These are phyloP conservation scores for Ogataea hybrid DNA, from an alignment of 1,139 yeast species.

Conservation along the genomic window DNA sequence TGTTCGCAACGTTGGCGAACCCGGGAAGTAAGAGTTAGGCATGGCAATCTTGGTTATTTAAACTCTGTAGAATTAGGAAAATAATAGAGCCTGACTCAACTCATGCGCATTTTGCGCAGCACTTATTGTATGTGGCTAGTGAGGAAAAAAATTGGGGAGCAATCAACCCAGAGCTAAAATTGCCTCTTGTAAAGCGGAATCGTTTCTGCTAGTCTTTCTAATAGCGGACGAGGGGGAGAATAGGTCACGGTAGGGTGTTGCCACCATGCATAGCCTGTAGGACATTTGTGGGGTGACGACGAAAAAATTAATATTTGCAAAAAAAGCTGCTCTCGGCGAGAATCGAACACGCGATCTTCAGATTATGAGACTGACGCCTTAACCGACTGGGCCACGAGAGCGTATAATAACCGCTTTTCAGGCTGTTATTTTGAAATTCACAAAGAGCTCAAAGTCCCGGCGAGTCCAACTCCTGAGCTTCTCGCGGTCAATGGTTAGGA, in stretches of 20 bases:
- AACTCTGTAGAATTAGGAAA: not conserved
- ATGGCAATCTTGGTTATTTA: constrained; percentile 3
- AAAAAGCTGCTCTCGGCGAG: constrained; percentile 25
- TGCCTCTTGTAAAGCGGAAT: not conserved
- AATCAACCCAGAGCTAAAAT: not conserved
- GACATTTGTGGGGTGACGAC: not conserved
- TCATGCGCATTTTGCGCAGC: constrained; percentile 1
- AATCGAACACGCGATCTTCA: constrained; percentile 28
- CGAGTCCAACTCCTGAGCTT: constrained; percentile 11
- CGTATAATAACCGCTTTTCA: constrained; percentile 3
- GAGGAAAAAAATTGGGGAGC: constrained; percentile 4
- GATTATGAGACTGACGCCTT: constrained; percentile 28
- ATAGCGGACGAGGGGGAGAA: too few species aligned
- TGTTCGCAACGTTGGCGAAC: constrained; percentile 36
- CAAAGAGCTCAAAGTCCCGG: constrained; percentile 8
- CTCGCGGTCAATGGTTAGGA: not conserved
- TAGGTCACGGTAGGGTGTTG: too few species aligned
- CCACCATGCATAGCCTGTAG: not conserved
- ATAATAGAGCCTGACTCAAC: constrained; percentile 5
- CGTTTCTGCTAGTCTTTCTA: too few species aligned
- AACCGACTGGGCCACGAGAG: constrained; percentile 28
- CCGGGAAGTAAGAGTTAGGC: constrained; percentile 32
- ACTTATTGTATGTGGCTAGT: constrained; percentile 6
- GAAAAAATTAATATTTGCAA: not conserved
- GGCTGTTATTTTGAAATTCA: not conserved